These are phyloP conservation scores for Cryptosporidium sp. DNA, from an alignment of 169 alveolate species.

Conservation along the genomic window DNA sequence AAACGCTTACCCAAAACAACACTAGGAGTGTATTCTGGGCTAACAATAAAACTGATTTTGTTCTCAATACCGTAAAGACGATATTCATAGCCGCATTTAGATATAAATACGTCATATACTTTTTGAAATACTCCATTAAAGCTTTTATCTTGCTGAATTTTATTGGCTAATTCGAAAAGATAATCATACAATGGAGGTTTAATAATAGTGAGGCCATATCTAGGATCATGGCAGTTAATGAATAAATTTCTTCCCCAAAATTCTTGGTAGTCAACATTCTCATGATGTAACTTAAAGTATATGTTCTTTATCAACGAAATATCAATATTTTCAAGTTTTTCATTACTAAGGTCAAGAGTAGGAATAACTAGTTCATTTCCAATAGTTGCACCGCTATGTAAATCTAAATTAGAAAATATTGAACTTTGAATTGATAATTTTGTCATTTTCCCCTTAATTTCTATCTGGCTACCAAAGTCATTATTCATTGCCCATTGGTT, in stretches of 20 bases:
- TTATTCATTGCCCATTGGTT: constrained; percentile 58
- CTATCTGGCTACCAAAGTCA: constrained; percentile 5
- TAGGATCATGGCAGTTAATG: constrained; percentile 20
- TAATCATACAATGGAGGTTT: constrained; percentile 29
- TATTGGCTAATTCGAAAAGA: constrained; percentile 14
- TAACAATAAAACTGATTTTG: constrained; percentile 11
- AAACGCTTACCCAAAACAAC: constrained; percentile 27
- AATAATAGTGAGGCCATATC: constrained; percentile 31
- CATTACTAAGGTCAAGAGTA: constrained; percentile 5
- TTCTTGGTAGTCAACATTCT: not conserved
- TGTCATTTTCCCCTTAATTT: constrained; percentile 27
- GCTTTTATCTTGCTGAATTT: constrained; percentile 10
- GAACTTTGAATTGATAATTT: constrained; percentile 7
- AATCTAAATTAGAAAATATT: constrained; percentile 9
- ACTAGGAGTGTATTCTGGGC: constrained; percentile 45
- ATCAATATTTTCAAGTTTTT: not conserved
- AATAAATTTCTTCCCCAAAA: constrained; percentile 20
- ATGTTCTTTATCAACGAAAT: constrained; percentile 25
- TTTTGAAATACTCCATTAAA: not conserved
- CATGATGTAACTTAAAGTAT: constrained; percentile 12
- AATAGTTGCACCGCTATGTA: not conserved
- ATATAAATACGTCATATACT: constrained; percentile 22
- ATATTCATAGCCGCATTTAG: constrained; percentile 65
- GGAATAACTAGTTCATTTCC: constrained; percentile 11
- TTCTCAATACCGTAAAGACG: not conserved